Evolutionary conservation across 192 early-diverging fungal genomes (phyloP), one percentile per base, ranked within the genome.

Genomic region (Podila horticola): DNA sequence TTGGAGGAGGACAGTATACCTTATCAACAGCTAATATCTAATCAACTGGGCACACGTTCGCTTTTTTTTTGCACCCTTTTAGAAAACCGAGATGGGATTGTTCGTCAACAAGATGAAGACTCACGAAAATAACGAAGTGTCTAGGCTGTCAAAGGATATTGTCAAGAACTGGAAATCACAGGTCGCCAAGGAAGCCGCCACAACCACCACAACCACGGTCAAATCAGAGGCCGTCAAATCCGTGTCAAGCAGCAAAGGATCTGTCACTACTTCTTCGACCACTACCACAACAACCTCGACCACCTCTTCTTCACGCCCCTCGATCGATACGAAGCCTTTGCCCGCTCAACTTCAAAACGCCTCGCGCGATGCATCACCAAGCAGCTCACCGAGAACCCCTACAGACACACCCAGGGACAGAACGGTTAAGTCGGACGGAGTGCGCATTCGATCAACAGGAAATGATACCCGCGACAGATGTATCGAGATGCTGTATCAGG

Each of bases 101-200:
- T 86, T 91, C 48, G 87, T 97, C 48, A 92, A 92, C 52, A 92
- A 91, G 66, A 76, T 96, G 48, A 84, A 93, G 33, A 90, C 92
- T 71, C 84, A 92, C 62, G 74, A 83, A 11, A 86, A 92, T 57
- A 65, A 82, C 3, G 86, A 86, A 0, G 88, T 96, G 15, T 86
- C 91, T 0, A 79, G 71, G 26, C 63, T 86, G 48, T 90, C 93
- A 4, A 95, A 93, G 71, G 89, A 86, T 49, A 85, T 95, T 51
- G 91, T 97, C 5, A 85, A 87, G 70, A 94, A 93, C 58, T 97
- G 96, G 96, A 97, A 95, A 83, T 85, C 87, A 29, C 94, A 95
- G 62, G 87, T 91, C 79, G 83, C 72, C 24, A 74, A 58, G 17
- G 79, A 74, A 22, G 33, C 68, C 12, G 49, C 58, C n/a, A 4